These are phyloP conservation scores for Rosa multiflora DNA, from an alignment of 306 rosid genomes.

Conservation along the genomic window DNA sequence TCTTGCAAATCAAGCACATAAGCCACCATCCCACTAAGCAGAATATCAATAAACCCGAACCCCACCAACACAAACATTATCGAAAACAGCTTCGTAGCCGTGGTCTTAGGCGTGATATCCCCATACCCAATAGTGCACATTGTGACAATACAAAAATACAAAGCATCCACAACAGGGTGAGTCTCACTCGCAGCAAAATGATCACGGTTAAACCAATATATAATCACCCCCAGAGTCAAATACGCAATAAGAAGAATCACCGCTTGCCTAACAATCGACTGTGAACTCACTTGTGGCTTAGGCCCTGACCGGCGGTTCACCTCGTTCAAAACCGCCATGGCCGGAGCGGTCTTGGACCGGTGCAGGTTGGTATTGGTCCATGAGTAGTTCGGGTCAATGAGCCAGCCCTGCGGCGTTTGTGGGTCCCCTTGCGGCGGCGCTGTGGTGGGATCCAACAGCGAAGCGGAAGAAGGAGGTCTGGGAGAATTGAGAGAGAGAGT, in stretches of 20 bases:
- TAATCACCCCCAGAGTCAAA: slow-evolving; percentile 68
- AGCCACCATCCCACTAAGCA: slow-evolving; percentile 87
- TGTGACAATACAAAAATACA: slow-evolving; percentile 91
- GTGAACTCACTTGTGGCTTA: slow-evolving; percentile 55
- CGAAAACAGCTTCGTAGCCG: slow-evolving; percentile 76
- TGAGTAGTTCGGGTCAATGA: slow-evolving; percentile 59
- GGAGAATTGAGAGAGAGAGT: slow-evolving; percentile 51
- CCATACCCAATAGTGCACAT: slow-evolving; percentile 99
- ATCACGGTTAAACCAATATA: slow-evolving; percentile 70
- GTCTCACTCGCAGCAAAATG: slow-evolving; percentile 58
- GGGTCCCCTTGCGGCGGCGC: slow-evolving; percentile 28
- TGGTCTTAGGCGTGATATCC: slow-evolving; percentile 75
- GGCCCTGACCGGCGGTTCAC: slow-evolving; percentile 23
- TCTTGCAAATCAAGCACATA: slow-evolving; percentile 95
- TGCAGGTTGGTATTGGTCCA: slow-evolving; percentile 62
- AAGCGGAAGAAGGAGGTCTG: slow-evolving; percentile 42
- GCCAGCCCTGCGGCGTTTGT: slow-evolving; percentile 46
- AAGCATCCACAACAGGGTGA: slow-evolving; percentile 83
- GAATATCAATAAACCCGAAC: slow-evolving; percentile 84
- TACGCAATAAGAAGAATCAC: slow-evolving; percentile 60
- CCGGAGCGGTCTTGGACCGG: slow-evolving; percentile 93
- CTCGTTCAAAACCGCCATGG: slow-evolving; percentile 72
- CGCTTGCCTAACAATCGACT: slow-evolving; percentile 62
- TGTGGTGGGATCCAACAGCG: slow-evolving; percentile 24
- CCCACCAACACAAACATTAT: slow-evolving; percentile 85